Evolutionary conservation across 1,139 yeast genomes (phyloP), one percentile per base, ranked within the genome.

Genomic region (Lodderomyces oxycetoniae): DNA sequence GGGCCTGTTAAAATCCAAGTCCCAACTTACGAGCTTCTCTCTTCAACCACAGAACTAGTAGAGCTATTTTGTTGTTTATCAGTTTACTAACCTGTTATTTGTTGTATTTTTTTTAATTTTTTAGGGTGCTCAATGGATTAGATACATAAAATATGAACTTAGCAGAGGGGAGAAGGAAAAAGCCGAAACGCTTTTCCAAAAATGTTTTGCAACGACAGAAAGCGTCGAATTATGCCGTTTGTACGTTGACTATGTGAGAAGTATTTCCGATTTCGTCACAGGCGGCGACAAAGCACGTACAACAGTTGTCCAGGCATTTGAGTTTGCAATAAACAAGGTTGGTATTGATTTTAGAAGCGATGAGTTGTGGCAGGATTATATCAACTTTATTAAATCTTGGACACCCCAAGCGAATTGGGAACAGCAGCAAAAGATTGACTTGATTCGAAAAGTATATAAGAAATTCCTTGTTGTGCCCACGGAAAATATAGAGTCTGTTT

Each of bases 271-370:
- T 50, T 71, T 84, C 16, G 74, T 79, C 32, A 81, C 91, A 2
- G 94, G 93, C 17, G 95, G 94, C 22, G 94, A 85, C 47, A 78
- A 76, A 44, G 93, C 95, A 1, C 70, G 95, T 42, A 74, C 79
- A 5, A 71, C 74, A 3, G 86, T 89, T 8, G 67, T 81, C 17
- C 83, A 80, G 50, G 95, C 96, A 0, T 91, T 81, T 53, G 95
- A 87, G 44, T 78, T 84, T 54, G 95, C 95, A 2, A 66, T 86
- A 21, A 77, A 72, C 27, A 73, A 79, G 42, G 88, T 89, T 22
- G 93, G 95, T 1, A 65, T 79, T 34, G 98, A 91, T 54, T 73
- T 83, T 6, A 68, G 72, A 28, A 75, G 91, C 30, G 83, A 84
- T 21, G 67, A 67, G 2, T 63, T 91, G 35, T 91, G 96, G 96